Conservation (phyloP, 2,329 filamentous ascomycete species). For the Alternaria sp. region DNA sequence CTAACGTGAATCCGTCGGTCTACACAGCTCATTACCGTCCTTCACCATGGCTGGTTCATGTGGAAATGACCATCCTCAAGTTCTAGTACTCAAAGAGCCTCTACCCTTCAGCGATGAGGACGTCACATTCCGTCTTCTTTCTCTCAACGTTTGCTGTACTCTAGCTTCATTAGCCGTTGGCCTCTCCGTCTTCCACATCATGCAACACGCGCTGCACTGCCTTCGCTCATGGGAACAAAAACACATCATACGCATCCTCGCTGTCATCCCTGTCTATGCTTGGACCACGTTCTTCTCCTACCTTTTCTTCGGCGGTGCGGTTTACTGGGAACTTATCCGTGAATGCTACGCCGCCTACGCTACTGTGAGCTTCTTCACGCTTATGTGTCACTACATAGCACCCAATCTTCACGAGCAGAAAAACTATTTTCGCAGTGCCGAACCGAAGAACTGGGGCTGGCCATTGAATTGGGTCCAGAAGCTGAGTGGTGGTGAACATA, state of each 20-base stretch:
- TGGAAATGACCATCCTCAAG: background rate
- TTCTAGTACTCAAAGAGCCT: background rate
- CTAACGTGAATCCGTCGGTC: background rate
- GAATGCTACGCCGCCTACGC: conserved; percentile 92
- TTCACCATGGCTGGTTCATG: background rate
- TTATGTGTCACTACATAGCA: conserved; percentile 82
- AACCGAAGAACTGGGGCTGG: conserved; percentile 77
- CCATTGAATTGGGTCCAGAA: conserved; percentile 75
- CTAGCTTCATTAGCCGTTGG: conserved; percentile 63
- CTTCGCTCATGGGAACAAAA: conserved; percentile 67
- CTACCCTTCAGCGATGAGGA: conserved; percentile 41
- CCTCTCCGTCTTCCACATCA: conserved; percentile 64
- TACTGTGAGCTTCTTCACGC: conserved; percentile 84
- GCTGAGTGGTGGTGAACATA: conserved; percentile 72
- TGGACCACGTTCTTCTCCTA: conserved; percentile 77
- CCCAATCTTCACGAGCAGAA: conserved; percentile 83
- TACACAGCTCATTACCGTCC: background rate
- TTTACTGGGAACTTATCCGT: conserved; percentile 82
- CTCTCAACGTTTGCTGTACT: conserved; percentile 62
- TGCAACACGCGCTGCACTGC: conserved; percentile 68
- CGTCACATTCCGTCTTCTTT: conserved; percentile 66
- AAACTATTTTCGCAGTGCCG: conserved; percentile 76
- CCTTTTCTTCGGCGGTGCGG: conserved; percentile 76
- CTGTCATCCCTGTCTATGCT: conserved; percentile 87
- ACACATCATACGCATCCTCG: conserved; percentile 84